Base-by-base conservation (phyloP, 208 protist species). In the Leishmania tropica region DNA sequence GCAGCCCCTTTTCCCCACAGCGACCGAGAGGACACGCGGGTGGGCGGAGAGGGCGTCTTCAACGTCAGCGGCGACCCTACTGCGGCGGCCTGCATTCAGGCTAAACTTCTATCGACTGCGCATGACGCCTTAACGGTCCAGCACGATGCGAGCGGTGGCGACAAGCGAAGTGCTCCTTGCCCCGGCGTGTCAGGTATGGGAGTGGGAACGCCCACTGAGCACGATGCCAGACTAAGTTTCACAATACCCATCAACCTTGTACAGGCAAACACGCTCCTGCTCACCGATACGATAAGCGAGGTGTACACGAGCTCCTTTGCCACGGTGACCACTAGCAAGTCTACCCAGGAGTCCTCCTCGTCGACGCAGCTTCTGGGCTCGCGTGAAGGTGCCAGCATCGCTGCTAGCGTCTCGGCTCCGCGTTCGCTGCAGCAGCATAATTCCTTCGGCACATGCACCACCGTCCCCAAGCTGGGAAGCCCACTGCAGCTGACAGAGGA, bases 271-370 rank as follows among this genome's bases (percentile, higher is more conserved):
- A 35, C n/a, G 24, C 56, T 51, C 19, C 40, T 47, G 53, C 40
- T 65, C 37, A 48, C 75, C 24, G 56, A 68, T 19, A 24, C 48
- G 4, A 19, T 35, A 7, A 68, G 6, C 13, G 75, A 78, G 13
- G 40, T 48, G 37, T 48, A 7, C 75, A 62, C 56, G 1, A 47
- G 21, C 40, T 64, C 75, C 54, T 45, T 51, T 13, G 56, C 31
- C 56, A 48, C 48, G 8, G 24, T 31, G 24, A 51, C 28, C 37
- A 19, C 53, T 40, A 68, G 75, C 75, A 62, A 78, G 10, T 78
- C 53, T 45, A 37, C 75, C 35, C 75, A 78, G 53, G 54, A 67
- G 40, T 40, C 75, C 37, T 28, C 75, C n/a, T 68, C 75, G 37
- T 28, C 40, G 37, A 65, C 40, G 15, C 54, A 64, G 75, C 35